These are phyloP conservation scores for Coemansia sp. DNA, from an alignment of 192 early-diverging fungal species.

Conservation along the genomic window DNA sequence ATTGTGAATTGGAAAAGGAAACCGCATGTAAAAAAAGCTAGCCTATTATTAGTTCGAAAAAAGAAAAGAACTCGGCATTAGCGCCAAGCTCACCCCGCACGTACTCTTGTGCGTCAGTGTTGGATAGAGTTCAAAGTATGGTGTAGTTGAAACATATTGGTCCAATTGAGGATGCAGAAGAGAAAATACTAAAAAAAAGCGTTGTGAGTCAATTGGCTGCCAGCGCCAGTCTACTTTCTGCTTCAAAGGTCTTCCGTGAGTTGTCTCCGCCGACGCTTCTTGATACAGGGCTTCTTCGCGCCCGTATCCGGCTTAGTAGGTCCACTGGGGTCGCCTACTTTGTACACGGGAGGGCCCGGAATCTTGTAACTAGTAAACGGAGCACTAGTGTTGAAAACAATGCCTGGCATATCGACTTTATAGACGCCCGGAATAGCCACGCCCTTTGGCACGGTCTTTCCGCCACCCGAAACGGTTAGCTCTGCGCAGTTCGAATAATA, in stretches of 20 bases:
- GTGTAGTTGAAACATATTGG: neutral
- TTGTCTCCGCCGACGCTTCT: neutral
- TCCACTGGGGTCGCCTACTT: neutral
- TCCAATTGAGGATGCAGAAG: neutral
- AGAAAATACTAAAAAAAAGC: neutral
- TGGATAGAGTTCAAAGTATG: neutral
- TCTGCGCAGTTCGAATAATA: conserved; percentile 30
- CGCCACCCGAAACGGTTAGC: conserved; percentile 15
- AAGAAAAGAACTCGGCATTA: neutral
- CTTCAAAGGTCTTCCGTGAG: neutral
- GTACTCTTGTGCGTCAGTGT: neutral
- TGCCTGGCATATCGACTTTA: conserved; percentile 9
- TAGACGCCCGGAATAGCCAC: conserved; percentile 30
- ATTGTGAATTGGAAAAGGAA: neutral
- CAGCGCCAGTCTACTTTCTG: neutral
- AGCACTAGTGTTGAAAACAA: conserved; percentile 6
- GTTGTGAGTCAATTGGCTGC: neutral
- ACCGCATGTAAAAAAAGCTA: neutral
- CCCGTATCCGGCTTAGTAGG: neutral
- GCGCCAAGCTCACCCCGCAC: neutral
- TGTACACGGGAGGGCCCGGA: conserved; percentile 11
- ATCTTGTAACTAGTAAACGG: conserved; percentile 1
- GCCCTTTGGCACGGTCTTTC: conserved; percentile 11
- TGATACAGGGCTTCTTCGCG: neutral
- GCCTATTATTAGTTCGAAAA: neutral